Percentiles rank a stretch among this genome's conserved stretches.
Conservation (phyloP, 139 green algal genomes). For the Pseudopediastrum boryanum region DNA sequence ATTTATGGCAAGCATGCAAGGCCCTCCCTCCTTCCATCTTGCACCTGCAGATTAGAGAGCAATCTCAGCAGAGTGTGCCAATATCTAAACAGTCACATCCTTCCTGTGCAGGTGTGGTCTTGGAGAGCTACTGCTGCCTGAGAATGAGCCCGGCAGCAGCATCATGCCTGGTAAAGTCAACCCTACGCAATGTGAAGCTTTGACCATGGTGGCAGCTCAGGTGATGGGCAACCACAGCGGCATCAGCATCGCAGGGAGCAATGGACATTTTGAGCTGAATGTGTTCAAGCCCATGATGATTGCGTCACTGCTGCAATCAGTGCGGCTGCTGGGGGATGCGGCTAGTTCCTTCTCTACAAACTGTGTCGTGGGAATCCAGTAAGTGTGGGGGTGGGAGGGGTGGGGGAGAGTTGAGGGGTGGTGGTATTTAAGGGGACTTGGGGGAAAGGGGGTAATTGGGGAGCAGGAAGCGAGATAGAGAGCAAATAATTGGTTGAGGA, state of each 20-base stretch:
- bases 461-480: too few relatives aligned
- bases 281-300: slow-evolving; percentile 94
- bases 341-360: slow-evolving; percentile 79
- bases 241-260: slow-evolving; percentile 76
- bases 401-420: too few relatives aligned
- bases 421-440: too few relatives aligned
- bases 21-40: too few relatives aligned
- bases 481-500: too few relatives aligned
- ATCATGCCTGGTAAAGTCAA: slow-evolving; percentile 99
- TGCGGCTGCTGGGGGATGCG: slow-evolving; percentile 74
- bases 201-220: slow-evolving; percentile 94
- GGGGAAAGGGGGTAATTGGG: too few relatives aligned
- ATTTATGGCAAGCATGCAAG: too few relatives aligned
- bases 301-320: slow-evolving; percentile 61
- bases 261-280: slow-evolving; percentile 96
- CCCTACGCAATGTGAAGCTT: slow-evolving; percentile 96
- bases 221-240: slow-evolving; percentile 93
- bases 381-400: too few relatives aligned
- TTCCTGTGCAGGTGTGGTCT: slow-evolving; percentile 79
- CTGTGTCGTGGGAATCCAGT: slow-evolving; percentile 80
- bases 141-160: slow-evolving; percentile 95
- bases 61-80: too few relatives aligned
- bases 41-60: too few relatives aligned
- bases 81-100: not conserved
- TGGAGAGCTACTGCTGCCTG: slow-evolving; percentile 92